Percentiles rank a stretch among this genome's conserved stretches.
These are phyloP conservation scores for Brassica incana DNA, from an alignment of 345 rosid species.

Conservation along the genomic window DNA sequence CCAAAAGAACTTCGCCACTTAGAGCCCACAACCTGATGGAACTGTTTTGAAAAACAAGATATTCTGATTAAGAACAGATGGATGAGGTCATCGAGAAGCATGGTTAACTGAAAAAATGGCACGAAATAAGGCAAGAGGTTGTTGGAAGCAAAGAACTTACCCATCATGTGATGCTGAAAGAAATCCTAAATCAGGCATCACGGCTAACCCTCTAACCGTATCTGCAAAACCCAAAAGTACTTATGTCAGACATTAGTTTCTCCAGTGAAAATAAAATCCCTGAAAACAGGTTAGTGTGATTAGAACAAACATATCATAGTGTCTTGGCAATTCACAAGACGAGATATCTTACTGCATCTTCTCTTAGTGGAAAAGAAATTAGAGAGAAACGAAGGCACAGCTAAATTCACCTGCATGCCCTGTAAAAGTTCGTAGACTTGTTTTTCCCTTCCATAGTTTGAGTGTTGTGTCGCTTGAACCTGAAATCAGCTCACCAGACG, in stretches of 20 bases:
- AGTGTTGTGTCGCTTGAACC: conserved; percentile 84
- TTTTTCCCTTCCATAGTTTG: conserved; percentile 85
- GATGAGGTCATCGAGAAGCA: neutral
- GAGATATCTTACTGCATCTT: neutral
- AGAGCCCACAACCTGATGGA: conserved; percentile 83
- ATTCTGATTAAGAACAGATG: neutral
- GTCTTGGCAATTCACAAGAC: conserved; percentile 2
- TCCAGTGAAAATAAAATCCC: conserved; percentile 9
- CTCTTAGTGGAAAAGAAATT: conserved; percentile 12
- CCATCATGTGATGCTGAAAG: conserved; percentile 99
- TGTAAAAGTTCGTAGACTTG: conserved; percentile 69
- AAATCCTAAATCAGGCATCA: conserved; percentile 76
- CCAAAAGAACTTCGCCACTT: conserved; percentile 79
- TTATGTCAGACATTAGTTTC: conserved; percentile 7
- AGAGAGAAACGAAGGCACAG: neutral
- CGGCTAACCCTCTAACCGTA: conserved; percentile 89
- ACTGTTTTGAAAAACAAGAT: conserved; percentile 45
- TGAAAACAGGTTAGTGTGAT: conserved; percentile 1
- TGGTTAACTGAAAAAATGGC: neutral
- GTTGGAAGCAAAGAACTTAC: conserved; percentile 50
- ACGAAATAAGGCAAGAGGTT: conserved; percentile 4
- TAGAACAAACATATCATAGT: neutral
- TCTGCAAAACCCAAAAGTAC: conserved; percentile 47
- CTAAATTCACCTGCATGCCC: conserved; percentile 78
- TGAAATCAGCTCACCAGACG: conserved; percentile 93